Evolutionary conservation across 371 early-diverging fungal genomes (phyloP), one percentile per base, ranked within the genome.

Genomic region (Mucor indicus): DNA sequence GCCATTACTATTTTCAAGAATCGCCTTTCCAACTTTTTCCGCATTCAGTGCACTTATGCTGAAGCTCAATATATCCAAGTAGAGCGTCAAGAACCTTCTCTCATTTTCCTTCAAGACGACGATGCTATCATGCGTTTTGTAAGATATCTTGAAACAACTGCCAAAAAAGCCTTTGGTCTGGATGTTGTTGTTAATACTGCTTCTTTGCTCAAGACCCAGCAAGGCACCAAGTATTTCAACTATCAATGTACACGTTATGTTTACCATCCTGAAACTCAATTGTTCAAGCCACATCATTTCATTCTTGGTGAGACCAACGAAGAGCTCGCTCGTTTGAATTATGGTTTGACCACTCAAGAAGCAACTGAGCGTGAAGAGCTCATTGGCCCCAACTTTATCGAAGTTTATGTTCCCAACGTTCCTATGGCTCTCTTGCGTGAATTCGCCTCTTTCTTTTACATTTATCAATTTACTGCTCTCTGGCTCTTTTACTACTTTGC

Each of bases 181-280:
- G 69, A 75, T 49, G 68, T 70, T 12, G 57, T 65, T 8, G 67
- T 78, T 17, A 57, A 56, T 9, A 72, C 80, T 7, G 55, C 67
- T n/a, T 40, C 32, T 2, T 48, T 87, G 10, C 46, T 62, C 19
- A 50, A 60, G 17, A 87, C 88, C 9, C 55, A 61, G 7, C 55
- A 65, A 19, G 82, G 82, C n/a, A 73, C 75, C 3, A 63, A 64
- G 27, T 91, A 77, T 68, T 85, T 91, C 59, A 76, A 75, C 13
- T 85, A 83, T 60, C 88, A 89, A 47, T 88, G 88, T 60, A 82
- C 87, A 12, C 84, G 91, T 19, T 91, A 84, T 61, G 55, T 55
- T 6, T 55, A 55, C 16, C 48, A 48, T 25, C 44, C 48, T 15
- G 38, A 43, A 38, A 42, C 43, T 12, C 38, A 64, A 15, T 50